Conservation (phyloP, 2,329 filamentous ascomycete species). For the Aureobasidium sp. region DNA sequence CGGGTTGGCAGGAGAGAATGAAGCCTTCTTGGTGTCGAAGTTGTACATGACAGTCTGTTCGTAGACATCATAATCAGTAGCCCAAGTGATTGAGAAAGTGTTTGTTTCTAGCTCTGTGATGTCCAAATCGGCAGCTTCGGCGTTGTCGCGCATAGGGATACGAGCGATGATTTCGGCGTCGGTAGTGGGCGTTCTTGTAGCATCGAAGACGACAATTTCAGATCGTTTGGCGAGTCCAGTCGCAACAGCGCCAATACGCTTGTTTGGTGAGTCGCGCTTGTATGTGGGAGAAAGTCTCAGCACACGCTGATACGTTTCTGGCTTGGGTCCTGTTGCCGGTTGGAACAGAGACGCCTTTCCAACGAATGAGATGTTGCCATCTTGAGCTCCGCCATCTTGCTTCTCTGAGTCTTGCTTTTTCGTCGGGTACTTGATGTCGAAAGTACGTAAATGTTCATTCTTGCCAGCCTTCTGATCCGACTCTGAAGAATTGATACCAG, state of each 20-base stretch:
- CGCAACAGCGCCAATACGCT: slow-evolving; percentile 79
- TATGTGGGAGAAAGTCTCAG: slow-evolving; percentile 62
- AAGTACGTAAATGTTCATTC: slow-evolving; percentile 87
- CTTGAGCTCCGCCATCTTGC: slow-evolving; percentile 37
- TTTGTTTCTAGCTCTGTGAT: slow-evolving; percentile 65
- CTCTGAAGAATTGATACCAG: slow-evolving; percentile 86
- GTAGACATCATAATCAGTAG: slow-evolving; percentile 79
- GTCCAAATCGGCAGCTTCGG: slow-evolving; percentile 76
- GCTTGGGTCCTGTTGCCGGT: slow-evolving; percentile 45
- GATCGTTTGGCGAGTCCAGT: slow-evolving; percentile 77
- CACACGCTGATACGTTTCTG: slow-evolving; percentile 67
- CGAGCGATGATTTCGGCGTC: slow-evolving; percentile 59
- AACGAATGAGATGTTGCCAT: slow-evolving; percentile 48
- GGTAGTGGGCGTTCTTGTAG: slow-evolving; percentile 60
- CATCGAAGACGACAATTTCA: slow-evolving; percentile 85
- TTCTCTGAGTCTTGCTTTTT: slow-evolving; percentile 44
- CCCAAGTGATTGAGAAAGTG: slow-evolving; percentile 80
- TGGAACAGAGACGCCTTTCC: slow-evolving; percentile 61
- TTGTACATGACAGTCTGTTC: slow-evolving; percentile 66
- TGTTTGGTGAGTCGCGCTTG: slow-evolving; percentile 54
- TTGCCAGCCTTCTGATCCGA: slow-evolving; percentile 76
- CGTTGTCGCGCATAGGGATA: slow-evolving; percentile 54
- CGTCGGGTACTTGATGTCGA: slow-evolving; percentile 67
- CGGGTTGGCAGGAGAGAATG: slow-evolving; percentile 45
- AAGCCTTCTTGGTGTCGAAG: slow-evolving; percentile 43